Evolutionary conservation across 1,139 yeast species (phyloP), one percentile per base, ranked within the genome.

Genomic region (Pneumocystis sp.): DNA sequence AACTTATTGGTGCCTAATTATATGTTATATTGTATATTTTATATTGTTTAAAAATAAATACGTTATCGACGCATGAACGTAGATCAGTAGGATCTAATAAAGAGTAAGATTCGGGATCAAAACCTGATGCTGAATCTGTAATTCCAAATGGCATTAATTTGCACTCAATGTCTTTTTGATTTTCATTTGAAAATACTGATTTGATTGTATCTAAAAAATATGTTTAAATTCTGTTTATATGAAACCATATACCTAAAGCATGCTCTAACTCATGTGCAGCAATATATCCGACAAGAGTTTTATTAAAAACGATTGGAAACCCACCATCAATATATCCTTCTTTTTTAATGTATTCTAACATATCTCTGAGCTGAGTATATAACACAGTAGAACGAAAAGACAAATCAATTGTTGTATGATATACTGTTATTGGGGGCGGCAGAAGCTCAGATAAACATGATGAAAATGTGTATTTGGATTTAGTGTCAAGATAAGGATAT

Each of bases 201-300:
- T 39, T 39, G 15, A 39, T 50, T 50, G 34, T 59, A 29, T 42
- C 42, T 59, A 42, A 10, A 35, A 37, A 31, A 61, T 17, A 42
- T 63, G 59, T 35, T 29, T 17, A 25, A 29, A 17, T 25, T 29
- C 37, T 15, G 4, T 25, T 44, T 35, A 44, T 21, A 57, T 37
- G 44, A 31, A 29, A 12, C 10, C 2, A 40, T 34, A 61, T 42
- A 42, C 63, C 66, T 42, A 65, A 62, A 12, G 66, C 66, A 21
- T 62, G 44, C 25, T 63, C 50, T 25, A 65, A 50, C 15, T 65
- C 66, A 31, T 63, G 57, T 59, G 62, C 62, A 8, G 66, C 64
- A 40, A 65, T 64, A 59, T 65, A 65, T 19, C 67, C 67, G 21
- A 61, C 63, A 31, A 65, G 62, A 44, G 62, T 44, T 17, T 64